Percentiles rank a stretch among this genome's conserved stretches.
Evolutionary conservation across 2,329 filamentous ascomycete species (phyloP).

Genomic region (Lasiodiplodia hormozganensis): DNA sequence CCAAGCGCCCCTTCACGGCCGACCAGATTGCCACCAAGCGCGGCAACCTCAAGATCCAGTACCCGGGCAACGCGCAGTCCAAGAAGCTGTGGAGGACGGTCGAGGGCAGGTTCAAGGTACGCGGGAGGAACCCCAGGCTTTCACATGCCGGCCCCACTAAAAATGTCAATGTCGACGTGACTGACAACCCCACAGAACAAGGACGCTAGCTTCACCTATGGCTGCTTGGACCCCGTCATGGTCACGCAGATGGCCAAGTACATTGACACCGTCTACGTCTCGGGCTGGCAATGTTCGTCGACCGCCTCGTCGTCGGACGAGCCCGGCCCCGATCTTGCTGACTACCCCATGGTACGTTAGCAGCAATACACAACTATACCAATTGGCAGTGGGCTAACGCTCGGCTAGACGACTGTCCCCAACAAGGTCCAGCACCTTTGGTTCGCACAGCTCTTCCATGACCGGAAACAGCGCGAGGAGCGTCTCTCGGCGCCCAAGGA

Average conservation of each 20-base stretch:
- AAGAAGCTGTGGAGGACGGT: slow-evolving; percentile 96
- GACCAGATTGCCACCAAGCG: slow-evolving; percentile 97
- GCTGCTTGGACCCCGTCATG: slow-evolving; percentile 97
- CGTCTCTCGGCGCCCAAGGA: slow-evolving; percentile 77
- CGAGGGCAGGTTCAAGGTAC: slow-evolving; percentile 82
- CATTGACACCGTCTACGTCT: slow-evolving; percentile 97
- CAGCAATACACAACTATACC: neutral
- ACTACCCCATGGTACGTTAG: slow-evolving; percentile 72
- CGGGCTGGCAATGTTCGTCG: slow-evolving; percentile 97
- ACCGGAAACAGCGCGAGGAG: slow-evolving; percentile 98
- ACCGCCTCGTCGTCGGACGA: slow-evolving; percentile 95
- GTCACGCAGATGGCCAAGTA: slow-evolving; percentile 99
- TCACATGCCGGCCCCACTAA: slow-evolving; percentile 24
- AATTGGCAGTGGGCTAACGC: slow-evolving; percentile 3
- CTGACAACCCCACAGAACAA: slow-evolving; percentile 64
- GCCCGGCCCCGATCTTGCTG: slow-evolving; percentile 95
- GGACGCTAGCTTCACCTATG: slow-evolving; percentile 93
- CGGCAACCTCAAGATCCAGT: slow-evolving; percentile 87
- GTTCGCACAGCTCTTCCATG: slow-evolving; percentile 98
- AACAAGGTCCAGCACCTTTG: slow-evolving; percentile 98
- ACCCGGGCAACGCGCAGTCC: slow-evolving; percentile 84
- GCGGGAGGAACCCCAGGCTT: slow-evolving; percentile 37
- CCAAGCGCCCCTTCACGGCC: slow-evolving; percentile 89
- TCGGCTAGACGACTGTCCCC: slow-evolving; percentile 83
- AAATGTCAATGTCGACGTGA: slow-evolving; percentile 9